A percentile compares a stretch with the other conserved stretches of the same genome.
Evolutionary conservation across 768 basidiomycete genomes (phyloP).

Genomic region (Pilatotrama ljubarskyi): DNA sequence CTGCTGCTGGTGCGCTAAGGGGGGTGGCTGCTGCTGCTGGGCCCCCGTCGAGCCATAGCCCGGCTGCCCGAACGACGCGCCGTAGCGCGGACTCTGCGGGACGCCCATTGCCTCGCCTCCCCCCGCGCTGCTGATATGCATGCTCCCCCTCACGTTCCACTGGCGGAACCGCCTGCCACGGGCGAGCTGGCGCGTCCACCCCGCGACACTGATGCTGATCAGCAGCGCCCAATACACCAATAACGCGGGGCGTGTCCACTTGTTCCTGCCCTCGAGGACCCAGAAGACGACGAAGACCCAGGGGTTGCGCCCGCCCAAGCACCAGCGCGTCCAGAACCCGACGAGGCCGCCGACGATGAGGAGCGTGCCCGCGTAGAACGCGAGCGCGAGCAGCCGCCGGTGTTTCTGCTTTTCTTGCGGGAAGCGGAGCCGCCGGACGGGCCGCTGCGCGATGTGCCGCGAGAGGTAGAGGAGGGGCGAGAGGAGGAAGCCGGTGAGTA

Average conservation of each 20-base stretch:
- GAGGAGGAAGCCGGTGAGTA: conserved; percentile 92
- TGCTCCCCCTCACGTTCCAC: conserved; percentile 35
- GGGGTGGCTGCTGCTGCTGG: background rate
- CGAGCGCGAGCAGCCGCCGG: conserved; percentile 79
- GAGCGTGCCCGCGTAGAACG: conserved; percentile 76
- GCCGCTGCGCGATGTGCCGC: conserved; percentile 86
- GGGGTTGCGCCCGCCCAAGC: conserved; percentile 76
- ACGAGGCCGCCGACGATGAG: conserved; percentile 81
- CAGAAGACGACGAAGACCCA: conserved; percentile 85
- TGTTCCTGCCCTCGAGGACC: conserved; percentile 69
- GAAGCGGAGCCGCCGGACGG: conserved; percentile 74
- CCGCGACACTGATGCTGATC: conserved; percentile 83
- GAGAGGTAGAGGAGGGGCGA: conserved; percentile 91
- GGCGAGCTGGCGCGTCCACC: conserved; percentile 90
- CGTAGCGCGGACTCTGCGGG: conserved; percentile 14
- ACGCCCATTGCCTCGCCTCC: background rate
- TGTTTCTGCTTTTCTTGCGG: conserved; percentile 84
- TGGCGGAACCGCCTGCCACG: conserved; percentile 69
- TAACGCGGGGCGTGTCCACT: conserved; percentile 79
- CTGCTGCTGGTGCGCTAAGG: background rate
- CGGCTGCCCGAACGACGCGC: conserved; percentile 4
- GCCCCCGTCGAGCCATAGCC: conserved; percentile 8
- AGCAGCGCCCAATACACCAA: conserved; percentile 84
- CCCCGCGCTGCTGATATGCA: background rate
- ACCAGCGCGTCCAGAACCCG: conserved; percentile 92